Evolutionary conservation across 225 moss, liverwort and hornwort genomes (phyloP).

Genomic region (Antitrichia curtipendula): DNA sequence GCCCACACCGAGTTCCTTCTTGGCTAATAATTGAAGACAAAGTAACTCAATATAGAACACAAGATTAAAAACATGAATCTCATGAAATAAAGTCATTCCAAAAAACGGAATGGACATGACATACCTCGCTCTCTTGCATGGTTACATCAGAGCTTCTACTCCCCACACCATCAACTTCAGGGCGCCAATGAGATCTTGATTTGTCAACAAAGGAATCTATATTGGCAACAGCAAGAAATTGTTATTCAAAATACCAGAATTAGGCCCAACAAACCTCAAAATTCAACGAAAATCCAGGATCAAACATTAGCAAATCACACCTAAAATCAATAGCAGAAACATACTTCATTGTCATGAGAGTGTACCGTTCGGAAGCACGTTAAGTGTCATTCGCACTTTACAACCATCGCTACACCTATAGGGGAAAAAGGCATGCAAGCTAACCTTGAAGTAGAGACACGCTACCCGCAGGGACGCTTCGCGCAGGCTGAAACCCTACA

Average conservation of each 20-base stretch:
- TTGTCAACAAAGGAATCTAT: constrained; percentile 12
- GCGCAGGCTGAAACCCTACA: constrained; percentile 27
- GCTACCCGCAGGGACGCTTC: constrained; percentile 21
- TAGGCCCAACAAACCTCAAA: not conserved
- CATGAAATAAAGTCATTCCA: not conserved
- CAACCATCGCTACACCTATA: constrained; percentile 8
- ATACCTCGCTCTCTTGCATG: constrained; percentile 45
- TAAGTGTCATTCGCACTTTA: not conserved
- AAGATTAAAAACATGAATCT: not conserved
- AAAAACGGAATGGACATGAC: not conserved
- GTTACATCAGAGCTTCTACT: constrained; percentile 13
- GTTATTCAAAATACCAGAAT: not conserved
- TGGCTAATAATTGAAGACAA: not conserved
- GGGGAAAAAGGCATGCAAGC: constrained; percentile 9
- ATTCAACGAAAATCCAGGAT: not conserved
- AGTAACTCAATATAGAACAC: not conserved
- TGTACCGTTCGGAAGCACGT: not conserved
- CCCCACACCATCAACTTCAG: constrained; percentile 14
- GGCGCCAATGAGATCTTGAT: constrained; percentile 10
- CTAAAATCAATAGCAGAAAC: not conserved
- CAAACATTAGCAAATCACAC: not conserved
- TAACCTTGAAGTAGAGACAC: constrained; percentile 34
- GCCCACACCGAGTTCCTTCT: not conserved
- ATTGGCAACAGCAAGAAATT: not conserved
- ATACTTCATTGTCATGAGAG: not conserved